Base-by-base conservation (phyloP, 2,329 filamentous ascomycete species). In the Scytalidium lignicola region DNA sequence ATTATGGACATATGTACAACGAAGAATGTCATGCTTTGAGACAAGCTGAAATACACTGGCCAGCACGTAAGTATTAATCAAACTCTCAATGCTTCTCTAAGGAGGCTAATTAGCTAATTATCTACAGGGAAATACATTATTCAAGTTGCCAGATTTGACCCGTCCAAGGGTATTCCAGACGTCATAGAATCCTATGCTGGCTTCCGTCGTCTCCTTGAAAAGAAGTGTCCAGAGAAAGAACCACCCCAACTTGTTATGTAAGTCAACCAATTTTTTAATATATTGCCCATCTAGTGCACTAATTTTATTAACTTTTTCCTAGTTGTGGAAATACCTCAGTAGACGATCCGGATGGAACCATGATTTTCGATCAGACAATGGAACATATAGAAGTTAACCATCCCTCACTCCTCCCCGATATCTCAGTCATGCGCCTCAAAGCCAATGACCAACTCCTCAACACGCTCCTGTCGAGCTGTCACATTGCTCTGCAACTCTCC, bases 391-490 rank as follows among this genome's bases (percentile, higher is more conserved):
- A 88, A 55, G 72, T 67, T 0, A 64, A 77, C 43, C 87, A 87
- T 55, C 72, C 79, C 0, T 71, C 86, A 47, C 71, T 87, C n/a
- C 65, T 77, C 19, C 63, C 78, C 2, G 80, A 86, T 53, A 82
- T 91, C 55, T 83, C 86, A 56, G 78, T 90, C 58, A 86, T 90
- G 77, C 83, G 88, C 17, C 74, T 93, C 1, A 82, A 85, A 0
- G 85, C 88, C 22, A 87, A 84, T 10, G 88, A 93, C 59, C 88
- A 93, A 66, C 74, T 90, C 18, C 80, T 93, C 58, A 91, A 93
- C 65, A 80, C 82, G 0, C 71, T 93, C 40, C 76, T 93, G 53
- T 82, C 83, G 32, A 84, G 85, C 44, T 83, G 86, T 1, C 80
- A 84, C 49, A 80, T 90, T 7, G 85, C 85, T 1, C 76, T 93